Conservation (phyloP, 306 rosid genomes). For the Alnus glutinosa region DNA sequence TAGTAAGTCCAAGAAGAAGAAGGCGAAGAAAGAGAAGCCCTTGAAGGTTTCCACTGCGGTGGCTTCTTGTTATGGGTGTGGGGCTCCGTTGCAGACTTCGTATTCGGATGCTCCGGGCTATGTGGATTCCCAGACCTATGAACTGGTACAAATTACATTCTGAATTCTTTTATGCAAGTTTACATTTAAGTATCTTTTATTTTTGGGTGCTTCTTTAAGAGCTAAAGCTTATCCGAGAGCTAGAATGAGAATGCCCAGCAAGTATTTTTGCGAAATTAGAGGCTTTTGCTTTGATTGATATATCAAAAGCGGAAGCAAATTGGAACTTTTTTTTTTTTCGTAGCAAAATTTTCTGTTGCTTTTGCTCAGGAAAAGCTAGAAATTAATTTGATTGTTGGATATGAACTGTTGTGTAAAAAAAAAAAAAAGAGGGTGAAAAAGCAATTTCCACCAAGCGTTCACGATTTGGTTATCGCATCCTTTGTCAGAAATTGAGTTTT, state of each 20-base stretch:
- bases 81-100: constrained; percentile 82
- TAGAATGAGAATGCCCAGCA: not conserved
- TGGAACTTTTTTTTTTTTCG: not conserved
- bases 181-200: not conserved
- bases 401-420: not conserved
- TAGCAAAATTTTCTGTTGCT: not conserved
- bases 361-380: not conserved
- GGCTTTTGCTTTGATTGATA: not conserved
- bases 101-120: constrained; percentile 77
- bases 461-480: not conserved
- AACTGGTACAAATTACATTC: constrained; percentile 44
- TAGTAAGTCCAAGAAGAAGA: constrained; percentile 33
- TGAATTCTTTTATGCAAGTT: not conserved
- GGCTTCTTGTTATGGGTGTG: constrained; percentile 80
- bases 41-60: constrained; percentile 47
- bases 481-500: not conserved
- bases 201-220: not conserved
- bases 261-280: not conserved
- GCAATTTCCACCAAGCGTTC: not conserved
- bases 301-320: not conserved
- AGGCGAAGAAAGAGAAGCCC: constrained; percentile 47
- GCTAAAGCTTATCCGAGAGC: not conserved
- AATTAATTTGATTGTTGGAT: not conserved
- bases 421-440: not conserved
- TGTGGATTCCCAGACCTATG: constrained; percentile 64